Base-by-base conservation (phyloP, 176 grass and related monocot species). In the Avena atlantica region DNA sequence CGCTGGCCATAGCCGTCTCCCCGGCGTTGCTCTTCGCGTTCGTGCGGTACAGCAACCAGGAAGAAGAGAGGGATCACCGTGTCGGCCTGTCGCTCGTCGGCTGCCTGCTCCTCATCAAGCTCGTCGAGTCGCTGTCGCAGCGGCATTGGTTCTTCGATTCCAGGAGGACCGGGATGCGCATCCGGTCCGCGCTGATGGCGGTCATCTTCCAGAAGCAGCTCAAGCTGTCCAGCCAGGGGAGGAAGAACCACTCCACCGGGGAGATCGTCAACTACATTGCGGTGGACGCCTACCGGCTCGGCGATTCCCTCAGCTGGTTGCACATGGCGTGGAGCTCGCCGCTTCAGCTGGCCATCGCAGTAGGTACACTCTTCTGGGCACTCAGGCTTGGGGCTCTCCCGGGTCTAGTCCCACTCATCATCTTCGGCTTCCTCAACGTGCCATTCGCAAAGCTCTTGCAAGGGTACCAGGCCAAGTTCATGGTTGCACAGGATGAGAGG, bases 181-280 rank as follows among this genome's bases (percentile, higher is more conserved):
- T 98, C 69, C 71, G 93, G 37, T 98, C 96, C 0, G 90, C 96
- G 61, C 73, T 98, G 3, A 95, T 98, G 83, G 91, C 93, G 0
- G 90, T 69, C 49, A 78, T 94, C 56, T 98, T 98, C 48, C 74
- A 88, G 89, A 98, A 98, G 76, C 93, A 95, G 89, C 91, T 95
- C 25, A 93, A 74, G 76, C 79, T 95, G 27, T 98, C 95, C n/a
- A 92, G 62, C 73, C 91, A 89, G 51, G 95, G 88, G 40, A 90
- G 95, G 64, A 92, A 79, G 64, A 90, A 85, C 58, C 93, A 98
- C 79, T 91, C 95, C 2, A 86, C 91, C 1, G 95, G 93, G 12
- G 96, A 98, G 62, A 87, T 95, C 37, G 90, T 95, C 45, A 95
- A 95, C 89, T 98, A 98, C 81, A 94, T 98, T 47, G 91, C 91